These are phyloP conservation scores for Euphorbia schlechtendalii DNA, from an alignment of 441 rosid genomes.

Conservation along the genomic window DNA sequence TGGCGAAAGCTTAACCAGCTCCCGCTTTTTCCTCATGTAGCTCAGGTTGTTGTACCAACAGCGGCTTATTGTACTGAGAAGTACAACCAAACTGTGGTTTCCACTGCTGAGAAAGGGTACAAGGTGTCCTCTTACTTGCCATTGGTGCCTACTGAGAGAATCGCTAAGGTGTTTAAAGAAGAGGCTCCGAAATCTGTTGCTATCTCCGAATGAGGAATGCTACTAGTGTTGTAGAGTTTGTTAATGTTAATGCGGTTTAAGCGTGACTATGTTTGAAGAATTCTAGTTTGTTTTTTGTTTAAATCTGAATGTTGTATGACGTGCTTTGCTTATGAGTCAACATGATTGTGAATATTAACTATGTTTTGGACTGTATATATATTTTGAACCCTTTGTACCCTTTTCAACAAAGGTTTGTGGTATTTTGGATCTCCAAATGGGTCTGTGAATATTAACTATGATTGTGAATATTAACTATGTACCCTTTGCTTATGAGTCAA, in stretches of 20 bases:
- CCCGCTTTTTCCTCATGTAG: conserved; percentile 74
- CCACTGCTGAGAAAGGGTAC: conserved; percentile 73
- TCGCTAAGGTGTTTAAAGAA: conserved; percentile 53
- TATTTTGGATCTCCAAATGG: no score
- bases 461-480: no score
- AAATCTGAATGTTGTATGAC: not conserved
- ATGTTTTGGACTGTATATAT: not conserved
- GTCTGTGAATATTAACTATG: no score
- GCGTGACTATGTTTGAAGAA: not conserved
- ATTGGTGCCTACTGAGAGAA: conserved; percentile 74
- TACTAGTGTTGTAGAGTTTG: no score
- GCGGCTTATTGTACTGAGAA: conserved; percentile 76
- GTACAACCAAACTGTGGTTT: conserved; percentile 65
- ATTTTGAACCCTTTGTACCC: no score
- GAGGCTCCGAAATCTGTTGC: conserved; percentile 28
- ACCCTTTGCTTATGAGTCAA: not conserved
- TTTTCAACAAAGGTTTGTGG: no score
- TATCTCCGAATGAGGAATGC: conserved; percentile 19
- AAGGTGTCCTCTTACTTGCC: conserved; percentile 68
- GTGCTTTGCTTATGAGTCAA: not conserved
- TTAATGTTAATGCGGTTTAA: not conserved
- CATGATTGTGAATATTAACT: not conserved
- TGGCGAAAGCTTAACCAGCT: conserved; percentile 80
- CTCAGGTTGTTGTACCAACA: conserved; percentile 67
- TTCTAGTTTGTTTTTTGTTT: not conserved